Evolutionary conservation across 495 filamentous ascomycete species (phyloP).

Genomic region (Neurospora sp.): DNA sequence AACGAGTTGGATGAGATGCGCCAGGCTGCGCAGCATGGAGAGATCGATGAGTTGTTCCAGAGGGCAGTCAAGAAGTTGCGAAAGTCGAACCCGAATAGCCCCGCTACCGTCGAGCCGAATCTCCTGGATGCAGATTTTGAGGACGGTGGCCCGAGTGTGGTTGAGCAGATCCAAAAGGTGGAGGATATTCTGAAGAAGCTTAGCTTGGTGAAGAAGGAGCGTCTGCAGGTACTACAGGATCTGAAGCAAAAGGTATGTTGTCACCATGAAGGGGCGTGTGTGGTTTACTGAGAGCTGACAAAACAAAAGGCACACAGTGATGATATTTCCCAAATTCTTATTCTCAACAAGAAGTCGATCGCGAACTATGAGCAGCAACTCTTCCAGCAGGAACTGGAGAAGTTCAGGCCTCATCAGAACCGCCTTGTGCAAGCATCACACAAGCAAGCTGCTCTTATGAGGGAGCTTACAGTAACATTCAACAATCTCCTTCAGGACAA

Average conservation of each 20-base stretch:
- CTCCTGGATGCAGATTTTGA: conserved; percentile 87
- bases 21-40: conserved; percentile 74
- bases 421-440: conserved; percentile 84
- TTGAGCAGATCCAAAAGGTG: conserved; percentile 80
- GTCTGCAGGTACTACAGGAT: conserved; percentile 87
- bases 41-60: conserved; percentile 83
- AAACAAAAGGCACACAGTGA: conserved; percentile 71
- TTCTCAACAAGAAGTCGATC: conserved; percentile 93
- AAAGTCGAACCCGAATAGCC: conserved; percentile 45
- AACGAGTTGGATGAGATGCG: conserved; percentile 93
- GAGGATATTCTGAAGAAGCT: conserved; percentile 88
- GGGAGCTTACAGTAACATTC: conserved; percentile 84
- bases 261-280: neutral
- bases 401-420: conserved; percentile 89
- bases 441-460: conserved; percentile 88
- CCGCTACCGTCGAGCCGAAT: conserved; percentile 56
- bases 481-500: conserved; percentile 87
- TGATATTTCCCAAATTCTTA: conserved; percentile 93
- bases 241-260: conserved; percentile 82
- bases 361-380: conserved; percentile 79
- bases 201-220: conserved; percentile 82
- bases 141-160: conserved; percentile 64
- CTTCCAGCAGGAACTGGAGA: conserved; percentile 90
- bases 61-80: conserved; percentile 60
- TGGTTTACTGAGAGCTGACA: neutral